Conservation (phyloP, 2,329 filamentous ascomycete species). For the Ceratocystis destructans region DNA sequence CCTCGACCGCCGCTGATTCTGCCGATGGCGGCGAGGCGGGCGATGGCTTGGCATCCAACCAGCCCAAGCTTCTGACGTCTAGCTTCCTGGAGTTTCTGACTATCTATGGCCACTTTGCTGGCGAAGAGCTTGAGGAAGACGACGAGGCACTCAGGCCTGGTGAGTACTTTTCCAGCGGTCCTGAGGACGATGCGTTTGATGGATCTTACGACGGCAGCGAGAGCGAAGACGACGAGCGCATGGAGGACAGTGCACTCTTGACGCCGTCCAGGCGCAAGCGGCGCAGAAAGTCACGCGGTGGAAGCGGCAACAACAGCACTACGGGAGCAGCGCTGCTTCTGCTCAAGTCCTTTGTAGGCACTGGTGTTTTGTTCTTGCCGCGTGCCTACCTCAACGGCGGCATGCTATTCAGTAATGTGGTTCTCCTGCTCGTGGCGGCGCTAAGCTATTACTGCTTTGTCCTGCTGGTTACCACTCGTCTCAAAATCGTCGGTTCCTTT, state of each 20-base stretch:
- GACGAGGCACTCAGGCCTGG: conserved; percentile 77
- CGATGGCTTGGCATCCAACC: conserved; percentile 20
- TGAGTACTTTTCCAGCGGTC: conserved; percentile 79
- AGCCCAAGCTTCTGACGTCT: conserved; percentile 61
- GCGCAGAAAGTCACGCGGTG: conserved; percentile 60
- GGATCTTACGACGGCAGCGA: conserved; percentile 30
- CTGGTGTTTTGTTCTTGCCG: conserved; percentile 83
- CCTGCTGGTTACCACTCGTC: conserved; percentile 70
- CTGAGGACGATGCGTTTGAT: conserved; percentile 48
- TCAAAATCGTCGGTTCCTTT: conserved; percentile 85
- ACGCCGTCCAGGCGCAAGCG: conserved; percentile 60
- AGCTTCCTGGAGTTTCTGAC: conserved; percentile 94
- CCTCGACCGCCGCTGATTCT: conserved; percentile 21
- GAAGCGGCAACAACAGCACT: conserved; percentile 62
- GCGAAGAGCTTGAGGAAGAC: conserved; percentile 91
- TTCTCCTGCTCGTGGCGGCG: conserved; percentile 70
- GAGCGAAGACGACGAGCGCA: conserved; percentile 61
- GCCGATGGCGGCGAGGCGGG: conserved; percentile 23
- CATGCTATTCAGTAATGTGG: conserved; percentile 89
- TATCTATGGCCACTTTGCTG: conserved; percentile 92
- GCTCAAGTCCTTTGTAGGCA: conserved; percentile 95
- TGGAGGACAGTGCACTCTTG: conserved; percentile 75
- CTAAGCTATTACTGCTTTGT: conserved; percentile 98
- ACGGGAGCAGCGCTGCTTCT: conserved; percentile 71
- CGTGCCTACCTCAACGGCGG: conserved; percentile 90